Base-by-base conservation (phyloP, 192 early-diverging fungal genomes). In the Podila clonocystis region DNA sequence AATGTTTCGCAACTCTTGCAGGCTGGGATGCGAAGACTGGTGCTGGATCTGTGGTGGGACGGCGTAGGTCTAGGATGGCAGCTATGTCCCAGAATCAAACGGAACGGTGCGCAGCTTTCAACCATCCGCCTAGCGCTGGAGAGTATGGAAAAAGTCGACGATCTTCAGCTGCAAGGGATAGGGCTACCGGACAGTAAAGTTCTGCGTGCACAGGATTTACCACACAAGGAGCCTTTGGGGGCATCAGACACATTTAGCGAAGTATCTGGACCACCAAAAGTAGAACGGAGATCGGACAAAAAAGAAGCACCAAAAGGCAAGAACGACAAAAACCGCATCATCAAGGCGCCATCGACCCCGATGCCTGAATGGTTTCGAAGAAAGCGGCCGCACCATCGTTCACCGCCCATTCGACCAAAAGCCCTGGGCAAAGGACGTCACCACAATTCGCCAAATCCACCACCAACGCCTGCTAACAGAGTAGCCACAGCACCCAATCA, bases 11-110 rank as follows among this genome's bases (percentile, higher is more conserved):
- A 80, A 28, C 22, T 80, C 12, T 33, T 80, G 20, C 77, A 80
- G 33, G 71, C 77, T 24, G 77, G 77, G 20, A 73, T 80, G 71
- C 9, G 77, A 17, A 41, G 71, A 36, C 57, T 79, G 50, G 70
- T 79, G 3, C 24, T 79, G n/a, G 75, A 79, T 59, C 52, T 79
- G 7, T 79, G 75, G 75, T 79, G 75, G 75, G 75, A 79, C 58
- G 38, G 45, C 15, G 63, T 63, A 9, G 70, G 15, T 26, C 38
- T 68, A 29, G 75, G 75, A 1, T 79, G 75, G 75, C 75, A 79
- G 38, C 52, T 79, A 15, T 79, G 75, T 38, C 75, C 75, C 1
- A 34, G 75, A 13, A 19, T 79, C 61, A 79, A 68, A 20, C 48
- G 70, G 50, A 57, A 63, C 33, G 58, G 26, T 2, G 33, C 30